Percentiles rank a stretch among this genome's conserved stretches.
phyloP scores from a whole-genome alignment of 1,139 yeast species.

The Geotrichum histeridarum region DNA sequence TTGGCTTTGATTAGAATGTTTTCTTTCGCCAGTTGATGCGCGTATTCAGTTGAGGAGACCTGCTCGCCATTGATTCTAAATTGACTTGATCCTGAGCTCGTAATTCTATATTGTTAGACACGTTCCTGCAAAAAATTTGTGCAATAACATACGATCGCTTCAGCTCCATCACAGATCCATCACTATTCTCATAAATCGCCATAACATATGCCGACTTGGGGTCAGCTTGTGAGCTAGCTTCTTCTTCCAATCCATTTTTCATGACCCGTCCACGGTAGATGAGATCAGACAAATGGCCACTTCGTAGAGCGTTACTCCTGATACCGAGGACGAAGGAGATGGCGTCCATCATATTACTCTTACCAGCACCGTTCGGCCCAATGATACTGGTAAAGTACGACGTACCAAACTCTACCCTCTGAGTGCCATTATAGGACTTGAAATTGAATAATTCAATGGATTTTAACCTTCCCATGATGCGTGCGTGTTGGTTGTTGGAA shows the following conservation, averaged over 20 bases:
- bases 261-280: slow-evolving; percentile 65
- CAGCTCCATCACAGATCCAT: slow-evolving; percentile 36
- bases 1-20: slow-evolving; percentile 84
- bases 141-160: slow-evolving; percentile 28
- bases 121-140: background rate
- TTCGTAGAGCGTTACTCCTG: slow-evolving; percentile 69
- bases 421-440: slow-evolving; percentile 80
- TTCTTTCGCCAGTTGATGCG: slow-evolving; percentile 64
- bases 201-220: slow-evolving; percentile 72
- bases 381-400: slow-evolving; percentile 84
- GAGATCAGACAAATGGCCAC: slow-evolving; percentile 66
- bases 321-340: slow-evolving; percentile 92
- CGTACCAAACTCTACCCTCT: slow-evolving; percentile 75
- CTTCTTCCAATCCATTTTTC: slow-evolving; percentile 30
- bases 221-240: slow-evolving; percentile 35
- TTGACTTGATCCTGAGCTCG: slow-evolving; percentile 53
- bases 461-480: slow-evolving; percentile 30
- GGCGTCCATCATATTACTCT: slow-evolving; percentile 97
- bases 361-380: slow-evolving; percentile 98
- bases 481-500: background rate
- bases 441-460: slow-evolving; percentile 59
- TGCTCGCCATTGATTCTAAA: slow-evolving; percentile 61
- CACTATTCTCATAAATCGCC: slow-evolving; percentile 65
- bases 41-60: slow-evolving; percentile 63
- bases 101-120: background rate